Evolutionary conservation across 1,284 basidiomycete species (phyloP).

Genomic region (Meira nashicola): DNA sequence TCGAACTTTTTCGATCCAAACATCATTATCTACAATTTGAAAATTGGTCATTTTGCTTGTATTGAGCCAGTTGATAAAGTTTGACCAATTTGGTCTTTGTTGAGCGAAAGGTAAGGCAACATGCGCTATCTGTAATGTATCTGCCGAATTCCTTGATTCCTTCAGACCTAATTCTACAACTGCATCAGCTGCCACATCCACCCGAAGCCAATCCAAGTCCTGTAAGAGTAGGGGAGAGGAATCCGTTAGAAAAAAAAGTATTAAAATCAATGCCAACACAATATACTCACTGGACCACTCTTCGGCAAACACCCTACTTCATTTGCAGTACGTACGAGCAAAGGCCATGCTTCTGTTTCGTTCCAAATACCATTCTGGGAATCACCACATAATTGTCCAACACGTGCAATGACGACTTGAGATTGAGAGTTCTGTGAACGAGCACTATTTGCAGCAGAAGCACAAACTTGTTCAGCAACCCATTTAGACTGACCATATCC

Average conservation of each 20-base stretch:
- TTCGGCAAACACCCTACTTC: constrained; percentile 2
- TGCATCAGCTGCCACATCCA: constrained; percentile 60
- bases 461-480: constrained; percentile 62
- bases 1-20: no score
- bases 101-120: neutral
- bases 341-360: constrained; percentile 3
- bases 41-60: constrained; percentile 59
- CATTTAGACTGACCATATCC: constrained; percentile 63
- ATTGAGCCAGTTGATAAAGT: constrained; percentile 64
- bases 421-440: constrained; percentile 8
- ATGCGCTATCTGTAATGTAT: no score
- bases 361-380: constrained; percentile 2
- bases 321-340: neutral
- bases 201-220: constrained; percentile 61
- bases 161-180: constrained; percentile 58
- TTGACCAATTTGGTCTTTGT: constrained; percentile 19
- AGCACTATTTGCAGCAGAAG: constrained; percentile 14
- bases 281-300: no score
- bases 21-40: no score
- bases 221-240: constrained; percentile 2
- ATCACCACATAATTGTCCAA: constrained; percentile 54
- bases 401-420: constrained; percentile 25
- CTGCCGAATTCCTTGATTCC: no score
- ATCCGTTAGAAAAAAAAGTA: no score
- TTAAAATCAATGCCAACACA: no score